Percentiles rank a stretch among this genome's conserved stretches.
These are phyloP conservation scores for Aspergillus cavernicola DNA, from an alignment of 495 filamentous ascomycete species.

Conservation along the genomic window DNA sequence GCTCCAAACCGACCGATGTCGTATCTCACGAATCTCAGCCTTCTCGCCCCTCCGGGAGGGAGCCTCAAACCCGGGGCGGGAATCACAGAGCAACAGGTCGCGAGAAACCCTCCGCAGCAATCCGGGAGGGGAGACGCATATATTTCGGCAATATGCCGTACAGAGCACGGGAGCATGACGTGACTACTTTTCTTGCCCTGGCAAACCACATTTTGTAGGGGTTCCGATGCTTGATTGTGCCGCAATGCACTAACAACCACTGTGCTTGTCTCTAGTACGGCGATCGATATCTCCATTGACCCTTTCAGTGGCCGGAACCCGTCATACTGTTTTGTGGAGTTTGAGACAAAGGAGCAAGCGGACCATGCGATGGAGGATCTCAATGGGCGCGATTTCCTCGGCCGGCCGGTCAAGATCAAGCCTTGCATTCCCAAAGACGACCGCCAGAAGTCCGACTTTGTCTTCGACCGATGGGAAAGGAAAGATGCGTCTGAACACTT, in stretches of 20 bases:
- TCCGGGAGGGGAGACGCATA: background rate
- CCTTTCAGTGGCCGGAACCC: background rate
- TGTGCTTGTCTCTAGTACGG: background rate
- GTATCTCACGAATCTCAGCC: too few species aligned
- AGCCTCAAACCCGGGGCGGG: too few species aligned
- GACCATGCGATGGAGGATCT: background rate
- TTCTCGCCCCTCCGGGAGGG: too few species aligned
- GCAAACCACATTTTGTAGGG: background rate
- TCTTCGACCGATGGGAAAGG: background rate
- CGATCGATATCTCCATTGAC: background rate
- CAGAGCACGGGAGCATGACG: background rate
- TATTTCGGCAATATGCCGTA: background rate
- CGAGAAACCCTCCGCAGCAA: too few species aligned
- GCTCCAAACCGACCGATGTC: too few species aligned
- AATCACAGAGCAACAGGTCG: too few species aligned
- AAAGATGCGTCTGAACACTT: background rate
- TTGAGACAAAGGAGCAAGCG: background rate
- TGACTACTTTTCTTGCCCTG: background rate
- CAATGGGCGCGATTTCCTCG: background rate
- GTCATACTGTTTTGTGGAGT: background rate
- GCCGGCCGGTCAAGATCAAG: background rate
- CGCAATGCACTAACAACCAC: too few species aligned
- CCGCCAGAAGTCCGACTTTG: background rate
- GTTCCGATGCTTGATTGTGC: too few species aligned
- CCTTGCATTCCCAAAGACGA: background rate